Evolutionary conservation across 371 early-diverging fungal genomes (phyloP).

Genomic region (Blastocladiella emersonii): DNA sequence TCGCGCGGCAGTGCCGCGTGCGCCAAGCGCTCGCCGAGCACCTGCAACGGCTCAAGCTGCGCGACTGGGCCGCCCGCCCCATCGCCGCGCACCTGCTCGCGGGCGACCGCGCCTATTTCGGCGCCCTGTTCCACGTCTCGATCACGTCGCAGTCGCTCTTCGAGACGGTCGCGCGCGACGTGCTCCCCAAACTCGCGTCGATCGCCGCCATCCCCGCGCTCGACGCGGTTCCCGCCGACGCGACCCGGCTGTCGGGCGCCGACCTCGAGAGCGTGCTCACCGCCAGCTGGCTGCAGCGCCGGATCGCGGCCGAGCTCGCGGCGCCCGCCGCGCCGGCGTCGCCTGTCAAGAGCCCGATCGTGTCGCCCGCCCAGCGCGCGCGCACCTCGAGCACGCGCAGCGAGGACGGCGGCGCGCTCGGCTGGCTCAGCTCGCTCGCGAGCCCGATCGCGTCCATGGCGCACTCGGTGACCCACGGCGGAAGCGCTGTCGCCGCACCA

Average conservation of each 20-base stretch:
- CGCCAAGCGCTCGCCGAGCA: background rate
- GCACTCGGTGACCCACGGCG: too few relatives aligned
- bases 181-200: background rate
- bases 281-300: background rate
- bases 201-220: background rate
- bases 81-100: background rate
- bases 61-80: background rate
- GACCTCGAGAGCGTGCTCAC: background rate
- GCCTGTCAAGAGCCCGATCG: too few relatives aligned
- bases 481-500: too few relatives aligned
- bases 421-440: too few relatives aligned
- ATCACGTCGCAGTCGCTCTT: background rate
- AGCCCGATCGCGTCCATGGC: too few relatives aligned
- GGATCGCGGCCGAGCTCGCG: background rate
- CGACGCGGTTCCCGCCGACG: too few relatives aligned
- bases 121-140: background rate
- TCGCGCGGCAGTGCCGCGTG: background rate
- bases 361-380: too few relatives aligned
- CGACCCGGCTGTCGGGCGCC: too few relatives aligned
- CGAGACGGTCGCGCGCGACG: background rate
- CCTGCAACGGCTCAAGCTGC: background rate
- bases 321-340: too few relatives aligned
- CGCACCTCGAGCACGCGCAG: too few relatives aligned
- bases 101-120: background rate
- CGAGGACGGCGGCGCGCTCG: too few relatives aligned